These are phyloP conservation scores for Agastache rugosa DNA, from an alignment of 257 asterid genomes.

Conservation along the genomic window DNA sequence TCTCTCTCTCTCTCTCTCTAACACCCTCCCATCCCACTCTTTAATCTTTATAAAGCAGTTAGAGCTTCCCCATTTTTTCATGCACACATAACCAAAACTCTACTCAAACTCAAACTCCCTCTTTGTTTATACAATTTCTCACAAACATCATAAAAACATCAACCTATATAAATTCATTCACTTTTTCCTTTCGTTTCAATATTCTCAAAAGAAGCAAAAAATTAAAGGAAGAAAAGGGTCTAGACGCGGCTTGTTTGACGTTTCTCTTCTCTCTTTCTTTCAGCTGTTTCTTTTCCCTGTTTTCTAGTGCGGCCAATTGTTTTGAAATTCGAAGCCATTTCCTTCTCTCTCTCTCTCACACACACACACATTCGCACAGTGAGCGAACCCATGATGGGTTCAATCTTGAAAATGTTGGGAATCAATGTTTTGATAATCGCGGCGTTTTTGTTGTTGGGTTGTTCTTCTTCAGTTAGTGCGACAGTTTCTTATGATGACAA, in stretches of 20 bases:
- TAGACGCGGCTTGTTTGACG: conserved; percentile 15
- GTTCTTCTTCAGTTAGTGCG: conserved; percentile 48
- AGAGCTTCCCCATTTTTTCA: conserved; percentile 45
- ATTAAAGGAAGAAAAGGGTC: conserved; percentile 13
- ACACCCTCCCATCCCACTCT: neutral
- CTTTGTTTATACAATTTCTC: neutral
- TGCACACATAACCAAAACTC: conserved; percentile 43
- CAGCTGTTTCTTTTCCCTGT: neutral
- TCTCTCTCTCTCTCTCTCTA: neutral
- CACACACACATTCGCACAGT: no score
- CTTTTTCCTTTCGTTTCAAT: neutral
- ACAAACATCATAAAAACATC: neutral
- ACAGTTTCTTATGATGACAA: conserved; percentile 66
- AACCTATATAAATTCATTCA: neutral
- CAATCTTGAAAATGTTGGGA: conserved; percentile 34
- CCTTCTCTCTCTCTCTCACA: neutral
- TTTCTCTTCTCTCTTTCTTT: conserved; percentile 2
- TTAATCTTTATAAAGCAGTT: conserved; percentile 43
- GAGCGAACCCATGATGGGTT: conserved; percentile 19
- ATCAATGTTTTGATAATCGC: conserved; percentile 26
- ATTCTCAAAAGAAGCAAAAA: conserved; percentile 34
- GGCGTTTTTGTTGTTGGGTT: conserved; percentile 27
- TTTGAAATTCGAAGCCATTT: conserved; percentile 21
- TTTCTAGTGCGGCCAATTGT: conserved; percentile 6
- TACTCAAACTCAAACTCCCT: conserved; percentile 26